Base-by-base conservation (phyloP, 768 basidiomycete genomes). In the Amanita exitialis region DNA sequence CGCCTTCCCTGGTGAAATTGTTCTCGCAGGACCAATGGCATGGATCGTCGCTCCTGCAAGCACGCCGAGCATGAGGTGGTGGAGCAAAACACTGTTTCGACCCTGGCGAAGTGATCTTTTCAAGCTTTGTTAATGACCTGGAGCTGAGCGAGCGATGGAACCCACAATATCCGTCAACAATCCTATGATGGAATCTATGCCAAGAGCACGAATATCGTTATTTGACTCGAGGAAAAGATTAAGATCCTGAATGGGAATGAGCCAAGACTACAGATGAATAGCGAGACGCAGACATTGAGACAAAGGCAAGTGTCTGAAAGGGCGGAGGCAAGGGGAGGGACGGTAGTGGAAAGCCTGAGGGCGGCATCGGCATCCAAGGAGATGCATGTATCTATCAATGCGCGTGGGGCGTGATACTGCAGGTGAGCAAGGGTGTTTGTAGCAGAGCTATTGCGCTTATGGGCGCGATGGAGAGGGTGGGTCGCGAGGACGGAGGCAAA, bases 251-350 rank as follows among this genome's bases (percentile, higher is more conserved):
- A 15, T 47, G 16, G 25, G 21, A 18, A 28, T 15, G 34, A 52
- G 53, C 55, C 54, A 55, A 47, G 43, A 25, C 3, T 28, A 23
- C 15, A 36, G 4, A 32, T 13, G 41, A 20, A 36, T 12, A 45
- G 27, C 28, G 23, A 45, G 46, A 35, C 37, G 20, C 63, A 21
- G 34, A 71, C 72, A 59, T 71, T 68, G 21, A 72, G 58, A 55
- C 73, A 74, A 7, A 74, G 56, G 56, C 72, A 73, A 16, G 70
- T 59, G 37, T 66, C 52, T 43, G 66, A 49, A 6, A 62, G 54
- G 13, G 62, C 50, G 38, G 50, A 53, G 20, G 61, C 52, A 18
- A 54, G 53, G 38, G 58, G 54, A 42, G 62, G 53, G 18, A 54
- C 58, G 38, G 59, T 53, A 32, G 53, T 45, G 49, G 60, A 49